Base-by-base conservation (phyloP, 2,329 filamentous ascomycete species). In the Aspergillus arachidicola region DNA sequence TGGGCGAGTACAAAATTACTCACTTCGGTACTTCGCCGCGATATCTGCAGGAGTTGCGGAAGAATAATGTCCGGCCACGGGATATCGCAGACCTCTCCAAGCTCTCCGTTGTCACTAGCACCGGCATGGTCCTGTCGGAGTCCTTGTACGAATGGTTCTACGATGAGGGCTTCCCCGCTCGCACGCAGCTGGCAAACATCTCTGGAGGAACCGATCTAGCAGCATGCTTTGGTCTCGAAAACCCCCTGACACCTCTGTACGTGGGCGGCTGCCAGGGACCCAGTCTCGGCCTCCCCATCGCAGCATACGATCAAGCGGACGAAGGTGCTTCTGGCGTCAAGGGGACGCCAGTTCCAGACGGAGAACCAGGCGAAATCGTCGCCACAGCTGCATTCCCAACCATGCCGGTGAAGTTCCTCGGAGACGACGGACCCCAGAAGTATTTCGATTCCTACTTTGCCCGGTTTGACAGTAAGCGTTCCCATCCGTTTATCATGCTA, bases 131-230 rank as follows among this genome's bases (percentile, higher is more conserved):
- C 0, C 83, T 95, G 3, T 87, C 90, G 0, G 87, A 93, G 56
- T 86, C 89, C 45, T 81, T 92, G 38, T 94, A 93, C 72, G 88
- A 93, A 72, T 96, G 92, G 92, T 88, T 89, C 76, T 89, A 94
- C 73, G 89, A 92, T 68, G 79, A 82, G 9, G 91, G 83, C 0
- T 96, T 96, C 73, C 90, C 91, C 0, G 65, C 81, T 0, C 79
- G 82, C 53, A 85, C 89, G 0, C 91, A 93, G 28, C 81, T 96
- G 2, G 84, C 80, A 32, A 94, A 94, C 73, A 89, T 94, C 43
- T 89, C 89, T 0, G 91, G 91, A 5, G 91, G 91, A 1, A 94
- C 91, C 3, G 91, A 94, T 73, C 85, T 94, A 57, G 89, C 76
- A 4, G 73, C 69, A 2, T 71, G 68, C 41, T 77, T 77, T 32